Conservation (phyloP, 2,329 filamentous ascomycete genomes). For the Diplodia intermedia region DNA sequence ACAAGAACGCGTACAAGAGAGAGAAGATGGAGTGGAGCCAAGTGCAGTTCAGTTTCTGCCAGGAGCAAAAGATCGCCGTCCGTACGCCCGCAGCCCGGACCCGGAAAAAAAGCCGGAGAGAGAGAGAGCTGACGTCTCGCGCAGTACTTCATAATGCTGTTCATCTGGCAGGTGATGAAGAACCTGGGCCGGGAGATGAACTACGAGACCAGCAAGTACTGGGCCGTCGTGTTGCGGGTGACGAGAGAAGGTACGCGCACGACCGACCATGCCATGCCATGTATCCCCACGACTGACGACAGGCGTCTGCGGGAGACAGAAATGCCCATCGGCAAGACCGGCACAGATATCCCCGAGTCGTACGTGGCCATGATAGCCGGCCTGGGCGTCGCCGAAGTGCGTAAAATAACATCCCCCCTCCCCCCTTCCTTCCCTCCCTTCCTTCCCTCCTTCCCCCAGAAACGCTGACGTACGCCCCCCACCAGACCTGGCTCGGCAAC, state of each 20-base stretch:
- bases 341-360: background rate
- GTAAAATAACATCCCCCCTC: too few relatives aligned
- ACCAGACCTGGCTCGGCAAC: constrained; percentile 14
- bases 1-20: background rate
- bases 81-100: background rate
- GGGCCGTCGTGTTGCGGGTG: background rate
- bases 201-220: background rate
- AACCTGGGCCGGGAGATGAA: background rate
- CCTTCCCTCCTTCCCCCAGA: too few relatives aligned
- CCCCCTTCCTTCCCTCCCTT: too few relatives aligned
- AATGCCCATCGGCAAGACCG: constrained; percentile 11
- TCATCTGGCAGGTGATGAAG: constrained; percentile 14
- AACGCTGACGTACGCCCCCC: too few relatives aligned
- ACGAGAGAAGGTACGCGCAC: background rate
- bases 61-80: background rate
- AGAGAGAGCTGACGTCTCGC: background rate
- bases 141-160: constrained; percentile 8
- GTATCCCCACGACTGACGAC: too few relatives aligned
- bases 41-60: constrained; percentile 12
- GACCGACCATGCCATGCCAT: too few relatives aligned
- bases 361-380: constrained; percentile 10
- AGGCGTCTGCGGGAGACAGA: background rate
- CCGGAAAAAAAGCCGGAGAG: too few relatives aligned
- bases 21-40: constrained; percentile 8
- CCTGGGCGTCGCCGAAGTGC: constrained; percentile 7